phyloP scores from a whole-genome alignment of 495 filamentous ascomycete genomes.

The Aspergillus panamensis region DNA sequence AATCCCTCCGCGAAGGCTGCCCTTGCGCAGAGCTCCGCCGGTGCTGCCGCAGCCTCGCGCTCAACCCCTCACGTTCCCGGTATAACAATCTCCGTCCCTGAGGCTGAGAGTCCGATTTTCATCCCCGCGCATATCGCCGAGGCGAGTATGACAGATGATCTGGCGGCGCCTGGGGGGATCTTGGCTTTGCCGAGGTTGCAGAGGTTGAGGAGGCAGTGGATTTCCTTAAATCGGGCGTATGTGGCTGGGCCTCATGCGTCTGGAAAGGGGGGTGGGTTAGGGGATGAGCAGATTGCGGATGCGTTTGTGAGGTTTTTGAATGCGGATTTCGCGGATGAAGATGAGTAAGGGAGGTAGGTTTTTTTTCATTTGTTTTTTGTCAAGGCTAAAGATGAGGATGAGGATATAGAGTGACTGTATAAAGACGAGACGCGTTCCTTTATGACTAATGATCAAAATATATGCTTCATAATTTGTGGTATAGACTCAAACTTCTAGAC shows the following conservation, averaged over 20 bases:
- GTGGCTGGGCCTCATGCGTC: slow-evolving; percentile 32
- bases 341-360: slow-evolving; percentile 12
- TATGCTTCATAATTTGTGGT: neutral
- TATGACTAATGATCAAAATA: slow-evolving; percentile 8
- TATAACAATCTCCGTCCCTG: slow-evolving; percentile 42
- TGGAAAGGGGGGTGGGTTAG: slow-evolving; percentile 27
- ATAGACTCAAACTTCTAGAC: neutral
- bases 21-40: slow-evolving; percentile 44
- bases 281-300: slow-evolving; percentile 37
- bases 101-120: slow-evolving; percentile 35
- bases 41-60: no score
- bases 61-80: slow-evolving; percentile 30
- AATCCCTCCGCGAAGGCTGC: slow-evolving; percentile 40
- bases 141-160: slow-evolving; percentile 39
- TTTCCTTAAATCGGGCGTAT: slow-evolving; percentile 63
- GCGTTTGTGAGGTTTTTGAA: slow-evolving; percentile 50
- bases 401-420: neutral
- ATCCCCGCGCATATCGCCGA: slow-evolving; percentile 52
- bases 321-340: slow-evolving; percentile 36
- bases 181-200: slow-evolving; percentile 75
- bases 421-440: neutral
- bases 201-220: slow-evolving; percentile 79
- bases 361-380: neutral
- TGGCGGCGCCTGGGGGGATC: slow-evolving; percentile 46
- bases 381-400: neutral